Base-by-base conservation (phyloP, 805 yeast genomes). In the Wickerhamomyces canadensis region DNA sequence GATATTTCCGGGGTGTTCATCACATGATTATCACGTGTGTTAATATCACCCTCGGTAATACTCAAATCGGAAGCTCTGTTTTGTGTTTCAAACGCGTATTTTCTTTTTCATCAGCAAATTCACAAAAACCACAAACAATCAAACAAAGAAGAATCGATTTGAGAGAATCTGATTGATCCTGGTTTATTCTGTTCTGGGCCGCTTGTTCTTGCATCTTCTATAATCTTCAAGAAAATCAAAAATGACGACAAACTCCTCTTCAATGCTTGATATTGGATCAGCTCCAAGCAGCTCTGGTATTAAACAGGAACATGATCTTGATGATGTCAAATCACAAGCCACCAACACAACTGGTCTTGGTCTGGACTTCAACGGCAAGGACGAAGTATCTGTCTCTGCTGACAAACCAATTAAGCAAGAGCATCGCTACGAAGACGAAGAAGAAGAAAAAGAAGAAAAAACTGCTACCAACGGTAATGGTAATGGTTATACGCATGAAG, bases 21-120 rank as follows among this genome's bases (percentile, higher is more conserved):
- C 27, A 25, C 27, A 13, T 25, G 27, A 25, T n/a, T n/a, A n/a
- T n/a, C n/a, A n/a, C n/a, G n/a, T n/a, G n/a, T n/a, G n/a, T n/a
- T n/a, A n/a, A n/a, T n/a, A n/a, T n/a, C n/a, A n/a, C n/a, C n/a
- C n/a, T n/a, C n/a, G n/a, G n/a, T n/a, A n/a, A n/a, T n/a, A n/a
- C n/a, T n/a, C n/a, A n/a, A n/a, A n/a, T n/a, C n/a, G n/a, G n/a
- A n/a, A n/a, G n/a, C 30, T 18, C 23, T 19, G 13, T 25, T 38
- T 36, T 40, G 40, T 43, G 44, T 43, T 43, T 40, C 40, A 40
- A 31, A 43, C 44, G 44, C 47, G 44, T 37, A 43, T 42, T 42
- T 38, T 24, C 16, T 8, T 30, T 5, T 30, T 28, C 11, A n/a
- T n/a, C 30, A 32, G 25, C 29, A 34, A 33, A 34, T 19, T n/a